These are phyloP conservation scores for Flaveria robusta DNA, from an alignment of 129 eudicot genomes.

Conservation along the genomic window DNA sequence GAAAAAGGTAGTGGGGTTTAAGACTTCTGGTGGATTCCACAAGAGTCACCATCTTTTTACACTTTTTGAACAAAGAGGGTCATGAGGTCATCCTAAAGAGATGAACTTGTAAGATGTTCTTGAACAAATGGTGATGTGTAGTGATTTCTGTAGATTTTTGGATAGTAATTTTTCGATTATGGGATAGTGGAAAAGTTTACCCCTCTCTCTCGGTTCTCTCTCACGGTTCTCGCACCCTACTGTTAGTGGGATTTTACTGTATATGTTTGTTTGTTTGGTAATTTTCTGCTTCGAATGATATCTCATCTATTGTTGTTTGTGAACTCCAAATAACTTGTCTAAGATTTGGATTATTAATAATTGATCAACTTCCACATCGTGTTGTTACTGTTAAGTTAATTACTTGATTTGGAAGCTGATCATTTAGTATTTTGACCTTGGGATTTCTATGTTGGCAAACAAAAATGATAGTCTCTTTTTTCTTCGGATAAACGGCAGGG, in stretches of 20 bases:
- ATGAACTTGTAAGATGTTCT: neutral
- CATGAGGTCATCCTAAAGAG: neutral
- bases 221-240: too few relatives aligned
- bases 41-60: slow-evolving; percentile 3
- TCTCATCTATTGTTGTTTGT: neutral
- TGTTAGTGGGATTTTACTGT: too few relatives aligned
- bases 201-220: too few relatives aligned
- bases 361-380: neutral
- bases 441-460: too few relatives aligned
- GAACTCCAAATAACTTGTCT: neutral
- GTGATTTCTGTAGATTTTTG: slow-evolving; percentile 3
- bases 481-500: too few relatives aligned
- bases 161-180: neutral
- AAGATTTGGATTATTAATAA: neutral
- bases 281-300: neutral
- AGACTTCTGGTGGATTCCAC: neutral
- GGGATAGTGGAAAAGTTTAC: too few relatives aligned
- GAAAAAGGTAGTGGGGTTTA: slow-evolving; percentile 9
- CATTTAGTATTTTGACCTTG: neutral
- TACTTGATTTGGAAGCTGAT: neutral
- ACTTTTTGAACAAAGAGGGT: slow-evolving; percentile 7
- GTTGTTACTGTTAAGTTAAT: neutral
- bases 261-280: too few relatives aligned
- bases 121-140: neutral
- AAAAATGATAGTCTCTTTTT: too few relatives aligned